Percentiles rank a stretch among this genome's conserved stretches.
Evolutionary conservation across 179 eudicot species (phyloP).

Genomic region (Beta lomatogona): DNA sequence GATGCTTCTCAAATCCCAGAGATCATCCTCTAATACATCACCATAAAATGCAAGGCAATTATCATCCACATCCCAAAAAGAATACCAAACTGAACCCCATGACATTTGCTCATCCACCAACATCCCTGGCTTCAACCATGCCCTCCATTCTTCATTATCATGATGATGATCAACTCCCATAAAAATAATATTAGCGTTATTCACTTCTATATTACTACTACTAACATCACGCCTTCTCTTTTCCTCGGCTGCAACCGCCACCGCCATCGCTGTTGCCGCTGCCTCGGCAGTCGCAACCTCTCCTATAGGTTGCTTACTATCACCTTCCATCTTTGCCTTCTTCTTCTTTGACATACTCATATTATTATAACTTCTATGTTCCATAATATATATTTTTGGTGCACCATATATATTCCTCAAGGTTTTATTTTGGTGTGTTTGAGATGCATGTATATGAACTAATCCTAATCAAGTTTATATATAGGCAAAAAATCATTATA

Average conservation of each 20-base stretch:
- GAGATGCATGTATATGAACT: neutral
- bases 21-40: slow-evolving; percentile 41
- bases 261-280: neutral
- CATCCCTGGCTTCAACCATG: slow-evolving; percentile 30
- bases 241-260: slow-evolving; percentile 5
- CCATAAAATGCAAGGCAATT: slow-evolving; percentile 27
- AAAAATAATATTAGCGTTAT: neutral
- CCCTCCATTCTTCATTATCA: slow-evolving; percentile 31
- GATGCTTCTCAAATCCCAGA: slow-evolving; percentile 34
- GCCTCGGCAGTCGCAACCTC: neutral
- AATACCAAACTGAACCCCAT: slow-evolving; percentile 38
- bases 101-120: slow-evolving; percentile 41
- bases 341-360: slow-evolving; percentile 12
- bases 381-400: slow-evolving; percentile 19
- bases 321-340: slow-evolving; percentile 17
- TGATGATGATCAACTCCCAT: neutral
- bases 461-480: neutral
- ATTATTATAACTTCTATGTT: neutral
- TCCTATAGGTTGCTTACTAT: neutral
- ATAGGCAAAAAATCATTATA: neutral
- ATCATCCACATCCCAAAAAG: slow-evolving; percentile 28
- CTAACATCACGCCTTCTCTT: neutral
- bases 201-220: neutral
- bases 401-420: slow-evolving; percentile 1
- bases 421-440: neutral